Evolutionary conservation across 495 filamentous ascomycete genomes (phyloP).

Genomic region (Penicillium pancosmium): DNA sequence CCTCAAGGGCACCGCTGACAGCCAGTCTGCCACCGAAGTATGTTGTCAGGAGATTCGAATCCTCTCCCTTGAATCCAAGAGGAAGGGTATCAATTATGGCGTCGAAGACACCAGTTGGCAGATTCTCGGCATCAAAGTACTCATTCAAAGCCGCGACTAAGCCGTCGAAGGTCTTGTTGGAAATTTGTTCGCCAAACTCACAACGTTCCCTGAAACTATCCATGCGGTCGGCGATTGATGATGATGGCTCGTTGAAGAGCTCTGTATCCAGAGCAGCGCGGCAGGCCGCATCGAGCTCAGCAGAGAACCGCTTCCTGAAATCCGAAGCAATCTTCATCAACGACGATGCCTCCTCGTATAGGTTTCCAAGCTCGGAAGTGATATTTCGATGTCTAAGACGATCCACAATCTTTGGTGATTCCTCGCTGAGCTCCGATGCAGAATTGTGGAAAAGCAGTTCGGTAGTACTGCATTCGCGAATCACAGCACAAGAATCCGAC

Average conservation of each 20-base stretch:
- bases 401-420: slow-evolving; percentile 41
- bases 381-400: slow-evolving; percentile 50
- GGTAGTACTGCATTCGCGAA: slow-evolving; percentile 76
- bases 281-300: slow-evolving; percentile 62
- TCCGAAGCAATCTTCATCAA: slow-evolving; percentile 61
- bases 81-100: slow-evolving; percentile 48
- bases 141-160: slow-evolving; percentile 44
- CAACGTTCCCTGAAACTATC: slow-evolving; percentile 70
- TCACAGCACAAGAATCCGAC: slow-evolving; percentile 73
- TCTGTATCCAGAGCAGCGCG: slow-evolving; percentile 64
- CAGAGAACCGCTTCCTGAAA: slow-evolving; percentile 61
- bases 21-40: slow-evolving; percentile 72
- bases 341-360: slow-evolving; percentile 43
- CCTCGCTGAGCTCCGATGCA: slow-evolving; percentile 32
- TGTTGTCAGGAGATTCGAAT: slow-evolving; percentile 55
- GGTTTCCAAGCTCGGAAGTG: slow-evolving; percentile 38
- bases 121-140: slow-evolving; percentile 39
- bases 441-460: slow-evolving; percentile 64
- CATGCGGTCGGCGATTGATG: slow-evolving; percentile 69
- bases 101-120: slow-evolving; percentile 56
- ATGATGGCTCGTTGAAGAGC: slow-evolving; percentile 66
- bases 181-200: slow-evolving; percentile 71
- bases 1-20: slow-evolving; percentile 77
- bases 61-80: slow-evolving; percentile 43
- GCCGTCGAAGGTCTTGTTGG: slow-evolving; percentile 65